These are phyloP conservation scores for Venturia pyrina DNA, from an alignment of 2,329 filamentous ascomycete species.

Conservation along the genomic window DNA sequence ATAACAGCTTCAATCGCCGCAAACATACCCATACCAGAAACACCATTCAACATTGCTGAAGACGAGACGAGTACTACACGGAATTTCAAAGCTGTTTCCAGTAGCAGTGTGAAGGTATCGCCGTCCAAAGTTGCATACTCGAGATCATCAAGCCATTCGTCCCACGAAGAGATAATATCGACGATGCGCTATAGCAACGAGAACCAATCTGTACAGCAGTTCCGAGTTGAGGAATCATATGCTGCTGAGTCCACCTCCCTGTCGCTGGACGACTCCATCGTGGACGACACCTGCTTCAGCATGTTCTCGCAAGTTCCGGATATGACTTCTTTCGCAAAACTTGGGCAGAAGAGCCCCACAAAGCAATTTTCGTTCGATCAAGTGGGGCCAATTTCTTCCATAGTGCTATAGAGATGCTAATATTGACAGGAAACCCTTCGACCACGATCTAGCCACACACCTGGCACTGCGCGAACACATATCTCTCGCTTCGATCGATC, in stretches of 20 bases:
- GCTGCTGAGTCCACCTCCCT: constrained; percentile 12
- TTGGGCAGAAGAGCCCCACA: constrained; percentile 48
- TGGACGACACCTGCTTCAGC: constrained; percentile 70
- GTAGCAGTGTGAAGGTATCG: background rate
- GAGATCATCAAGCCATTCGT: background rate
- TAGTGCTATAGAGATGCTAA: background rate
- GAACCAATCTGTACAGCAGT: background rate
- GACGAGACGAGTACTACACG: constrained; percentile 8
- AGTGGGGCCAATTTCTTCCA: constrained; percentile 15
- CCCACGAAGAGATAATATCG: background rate
- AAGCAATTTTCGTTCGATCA: constrained; percentile 24
- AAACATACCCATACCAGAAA: background rate
- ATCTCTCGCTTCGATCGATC: constrained; percentile 27
- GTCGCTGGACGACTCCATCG: constrained; percentile 25
- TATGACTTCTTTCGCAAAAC: constrained; percentile 69
- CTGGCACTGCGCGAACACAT: constrained; percentile 38
- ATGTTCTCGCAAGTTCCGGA: constrained; percentile 83
- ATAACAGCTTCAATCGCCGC: constrained; percentile 12
- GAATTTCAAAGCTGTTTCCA: constrained; percentile 4
- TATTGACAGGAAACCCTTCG: constrained; percentile 23
- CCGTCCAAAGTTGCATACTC: background rate
- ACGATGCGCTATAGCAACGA: background rate
- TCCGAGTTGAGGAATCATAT: constrained; percentile 11
- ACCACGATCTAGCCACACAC: constrained; percentile 33
- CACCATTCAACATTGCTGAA: constrained; percentile 6